phyloP scores from a whole-genome alignment of 495 filamentous ascomycete genomes.

The Penicillium lagena region DNA sequence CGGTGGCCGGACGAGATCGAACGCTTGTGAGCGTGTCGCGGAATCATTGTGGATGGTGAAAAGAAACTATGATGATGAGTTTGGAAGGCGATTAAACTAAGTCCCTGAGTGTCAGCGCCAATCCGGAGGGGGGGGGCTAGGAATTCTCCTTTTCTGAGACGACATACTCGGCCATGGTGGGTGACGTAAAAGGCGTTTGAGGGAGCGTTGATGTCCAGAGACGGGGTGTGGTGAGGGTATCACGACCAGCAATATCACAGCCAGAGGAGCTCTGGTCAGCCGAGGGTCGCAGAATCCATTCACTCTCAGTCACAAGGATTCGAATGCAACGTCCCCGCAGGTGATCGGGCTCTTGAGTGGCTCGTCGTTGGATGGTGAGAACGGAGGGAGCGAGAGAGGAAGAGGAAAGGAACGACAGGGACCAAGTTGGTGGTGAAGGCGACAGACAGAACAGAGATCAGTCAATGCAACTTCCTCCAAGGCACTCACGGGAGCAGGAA shows the following conservation, averaged over 20 bases:
- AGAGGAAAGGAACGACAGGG: constrained; percentile 8
- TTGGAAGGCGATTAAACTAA: constrained; percentile 41
- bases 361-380: no score
- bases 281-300: constrained; percentile 8
- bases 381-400: not conserved
- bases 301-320: constrained; percentile 5
- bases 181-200: constrained; percentile 21
- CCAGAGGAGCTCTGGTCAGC: constrained; percentile 3
- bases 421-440: not conserved
- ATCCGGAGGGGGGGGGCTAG: not conserved
- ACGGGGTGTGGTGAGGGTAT: no score
- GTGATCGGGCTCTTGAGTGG: constrained; percentile 4
- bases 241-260: constrained; percentile 4
- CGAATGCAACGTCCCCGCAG: constrained; percentile 10
- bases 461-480: not conserved
- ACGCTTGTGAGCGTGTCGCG: constrained; percentile 35
- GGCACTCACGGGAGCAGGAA: no score
- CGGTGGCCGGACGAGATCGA: constrained; percentile 37
- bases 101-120: constrained; percentile 3
- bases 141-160: not conserved
- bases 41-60: constrained; percentile 37
- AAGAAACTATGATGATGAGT: constrained; percentile 33
- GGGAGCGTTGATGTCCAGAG: constrained; percentile 4
- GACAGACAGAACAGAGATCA: not conserved
- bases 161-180: constrained; percentile 43